Evolutionary conservation across 768 basidiomycete species (phyloP), one percentile per base, ranked within the genome.

Genomic region (Lentinula detonsa): DNA sequence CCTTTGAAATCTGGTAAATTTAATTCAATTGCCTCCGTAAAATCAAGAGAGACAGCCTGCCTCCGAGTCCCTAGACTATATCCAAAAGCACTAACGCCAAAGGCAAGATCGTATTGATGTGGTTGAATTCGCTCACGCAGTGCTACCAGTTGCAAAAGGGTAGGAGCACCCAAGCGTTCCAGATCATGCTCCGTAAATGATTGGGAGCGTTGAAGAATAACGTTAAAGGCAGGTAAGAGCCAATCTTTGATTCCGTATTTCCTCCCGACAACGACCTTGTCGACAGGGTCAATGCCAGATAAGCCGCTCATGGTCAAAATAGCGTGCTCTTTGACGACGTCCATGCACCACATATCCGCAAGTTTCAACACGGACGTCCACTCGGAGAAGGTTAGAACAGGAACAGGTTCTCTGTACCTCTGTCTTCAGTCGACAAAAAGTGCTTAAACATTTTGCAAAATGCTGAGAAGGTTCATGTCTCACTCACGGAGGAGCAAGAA

Each of bases 301-400:
- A 55, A 35, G 18, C n/a, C 11, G 4, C 21, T 11, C 53, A 55
- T 55, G 18, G 35, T 35, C 18, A 33, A 39, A 9, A 55, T 40
- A 16, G 53, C 53, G 34, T 55, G 53, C 33, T 39, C 21, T 23
- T 21, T 55, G 35, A 55, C 37, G 3, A 16, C 37, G 8, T 55
- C 35, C 53, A 55, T 55, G 37, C 57, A 34, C 57, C 57, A 57
- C 28, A 42, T 28, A 45, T 45, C 46, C 13, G 57, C 57, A 18
- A 57, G 57, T 57, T 46, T 57, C 46, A 57, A 34, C 9, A 57
- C 46, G 9, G 57, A 46, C 5, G 28, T 46, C 57, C 57, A 57
- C 43, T 57, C n/a, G 15, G 16, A 34, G 28, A 45, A 37, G 2
- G 46, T 23, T 2, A 57, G 15, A 3, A 11, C 11, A 16, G 33